phyloP scores from a whole-genome alignment of 805 yeast genomes.

The Debaryomyces maramus region DNA sequence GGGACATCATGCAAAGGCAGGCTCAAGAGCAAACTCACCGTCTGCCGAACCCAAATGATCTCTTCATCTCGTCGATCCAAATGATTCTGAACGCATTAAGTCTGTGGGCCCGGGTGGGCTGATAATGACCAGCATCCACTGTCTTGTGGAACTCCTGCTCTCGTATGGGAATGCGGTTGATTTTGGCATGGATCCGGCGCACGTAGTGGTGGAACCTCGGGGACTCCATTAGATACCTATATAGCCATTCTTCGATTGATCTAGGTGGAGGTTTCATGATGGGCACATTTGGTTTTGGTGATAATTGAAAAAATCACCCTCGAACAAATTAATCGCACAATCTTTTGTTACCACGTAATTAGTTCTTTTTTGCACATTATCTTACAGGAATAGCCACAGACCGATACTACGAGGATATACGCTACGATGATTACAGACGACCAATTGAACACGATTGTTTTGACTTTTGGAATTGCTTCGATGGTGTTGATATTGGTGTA shows the following conservation, averaged over 20 bases:
- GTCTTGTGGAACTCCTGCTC: constrained; percentile 19
- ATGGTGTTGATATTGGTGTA: constrained; percentile 70
- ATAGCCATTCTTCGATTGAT: constrained; percentile 50
- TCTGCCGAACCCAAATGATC: constrained; percentile 48
- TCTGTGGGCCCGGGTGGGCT: constrained; percentile 56
- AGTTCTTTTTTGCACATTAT: neutral
- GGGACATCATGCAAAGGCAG: no score
- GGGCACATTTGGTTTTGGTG: neutral
- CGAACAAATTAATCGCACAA: neutral
- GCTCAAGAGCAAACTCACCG: no score
- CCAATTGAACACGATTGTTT: constrained; percentile 72
- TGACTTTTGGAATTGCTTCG: constrained; percentile 70
- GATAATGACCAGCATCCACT: constrained; percentile 27
- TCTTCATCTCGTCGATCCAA: constrained; percentile 61
- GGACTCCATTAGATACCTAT: constrained; percentile 50
- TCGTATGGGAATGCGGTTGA: constrained; percentile 58
- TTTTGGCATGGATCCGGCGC: constrained; percentile 56
- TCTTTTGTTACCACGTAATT: constrained; percentile 1
- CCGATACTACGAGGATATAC: neutral
- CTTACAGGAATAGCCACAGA: neutral
- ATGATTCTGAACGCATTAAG: constrained; percentile 59
- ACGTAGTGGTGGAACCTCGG: constrained; percentile 65
- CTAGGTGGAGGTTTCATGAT: constrained; percentile 5
- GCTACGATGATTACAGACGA: constrained; percentile 76
- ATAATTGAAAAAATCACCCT: neutral